Conservation (phyloP, 2,329 filamentous ascomycete species). For the Penicillium sp. region DNA sequence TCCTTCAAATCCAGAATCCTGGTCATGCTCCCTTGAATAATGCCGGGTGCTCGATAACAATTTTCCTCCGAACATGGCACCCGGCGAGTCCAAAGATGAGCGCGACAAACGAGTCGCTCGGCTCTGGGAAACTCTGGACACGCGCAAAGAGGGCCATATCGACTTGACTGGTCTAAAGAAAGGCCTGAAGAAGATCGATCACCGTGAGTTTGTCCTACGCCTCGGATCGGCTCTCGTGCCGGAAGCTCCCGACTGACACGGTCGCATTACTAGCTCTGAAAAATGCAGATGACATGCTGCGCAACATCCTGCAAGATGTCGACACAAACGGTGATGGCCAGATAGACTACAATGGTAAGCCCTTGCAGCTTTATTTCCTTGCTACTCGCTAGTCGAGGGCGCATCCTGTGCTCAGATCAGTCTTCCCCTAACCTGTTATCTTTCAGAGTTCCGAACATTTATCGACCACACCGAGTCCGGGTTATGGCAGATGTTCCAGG, state of each 20-base stretch:
- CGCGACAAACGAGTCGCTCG: conserved; percentile 81
- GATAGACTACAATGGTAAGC: conserved; percentile 86
- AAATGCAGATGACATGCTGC: conserved; percentile 86
- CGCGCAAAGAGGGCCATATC: conserved; percentile 75
- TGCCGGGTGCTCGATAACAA: conserved; percentile 56
- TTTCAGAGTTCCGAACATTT: conserved; percentile 83
- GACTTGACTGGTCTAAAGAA: conserved; percentile 84
- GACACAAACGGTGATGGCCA: conserved; percentile 86
- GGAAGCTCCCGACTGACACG: conserved; percentile 34
- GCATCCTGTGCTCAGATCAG: conserved; percentile 18
- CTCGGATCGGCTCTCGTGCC: conserved; percentile 30
- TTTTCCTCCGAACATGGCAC: conserved; percentile 63
- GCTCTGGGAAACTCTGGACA: conserved; percentile 84
- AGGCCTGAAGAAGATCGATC: conserved; percentile 86
- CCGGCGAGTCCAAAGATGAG: conserved; percentile 75
- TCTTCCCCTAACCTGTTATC: conserved; percentile 29
- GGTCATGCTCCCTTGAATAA: conserved; percentile 44
- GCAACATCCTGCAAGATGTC: conserved; percentile 78
- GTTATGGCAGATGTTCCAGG: conserved; percentile 79
- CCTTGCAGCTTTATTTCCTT: conserved; percentile 25
- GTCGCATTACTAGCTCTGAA: conserved; percentile 68
- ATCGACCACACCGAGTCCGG: conserved; percentile 87
- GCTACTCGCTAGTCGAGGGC: conserved; percentile 6
- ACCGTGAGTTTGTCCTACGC: conserved; percentile 66
- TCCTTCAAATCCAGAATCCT: not conserved